Evolutionary conservation across 2,329 filamentous ascomycete genomes (phyloP), one percentile per base, ranked within the genome.

Genomic region (Annulohypoxylon truncatum): DNA sequence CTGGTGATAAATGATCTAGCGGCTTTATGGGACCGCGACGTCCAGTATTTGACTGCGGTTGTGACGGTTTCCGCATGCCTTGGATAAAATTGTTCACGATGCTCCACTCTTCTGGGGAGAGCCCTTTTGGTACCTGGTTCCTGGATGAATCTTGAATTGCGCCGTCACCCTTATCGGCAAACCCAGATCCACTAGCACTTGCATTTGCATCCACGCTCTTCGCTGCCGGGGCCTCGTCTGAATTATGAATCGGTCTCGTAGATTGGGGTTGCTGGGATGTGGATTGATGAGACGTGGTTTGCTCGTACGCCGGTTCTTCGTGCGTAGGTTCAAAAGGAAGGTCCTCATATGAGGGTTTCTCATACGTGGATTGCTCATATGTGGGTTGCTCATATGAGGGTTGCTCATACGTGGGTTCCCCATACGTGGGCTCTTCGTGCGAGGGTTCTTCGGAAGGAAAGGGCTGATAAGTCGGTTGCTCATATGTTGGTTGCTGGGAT

Each of bases 11-110:
- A 18, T 61, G 24, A 18, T 44, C 28, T 22, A 62, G 15, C n/a
- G 33, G 15, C 12, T 18, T 7, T 15, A 48, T 7, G 33, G 61
- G 47, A 15, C 2, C 2, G 12, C 33, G 50, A 22, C 50, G 18
- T 13, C 18, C 9, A 18, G 1, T n/a, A 10, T 28, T 12, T 33
- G 22, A 3, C 10, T 20, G 6, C 2, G 18, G 38, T 33, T 4
- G 7, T 24, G 28, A 18, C 9, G 33, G 22, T 22, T 7, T 15
- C 38, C 35, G 46, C 62, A 70, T 62, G 26, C 56, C 59, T 7
- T 33, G 18, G 15, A 66, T 38, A n/a, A 66, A 10, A 2, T 24
- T 28, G 2, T 42, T 10, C 15, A 68, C 24, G 26, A 9, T 50
- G 13, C 9, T 24, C 60, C 35, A 31, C 18, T 64, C 35, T n/a